A percentile compares a stretch with the other conserved stretches of the same genome.
phyloP scores from a whole-genome alignment of 805 yeast genomes.

The Kluyveromyces starmeri region DNA sequence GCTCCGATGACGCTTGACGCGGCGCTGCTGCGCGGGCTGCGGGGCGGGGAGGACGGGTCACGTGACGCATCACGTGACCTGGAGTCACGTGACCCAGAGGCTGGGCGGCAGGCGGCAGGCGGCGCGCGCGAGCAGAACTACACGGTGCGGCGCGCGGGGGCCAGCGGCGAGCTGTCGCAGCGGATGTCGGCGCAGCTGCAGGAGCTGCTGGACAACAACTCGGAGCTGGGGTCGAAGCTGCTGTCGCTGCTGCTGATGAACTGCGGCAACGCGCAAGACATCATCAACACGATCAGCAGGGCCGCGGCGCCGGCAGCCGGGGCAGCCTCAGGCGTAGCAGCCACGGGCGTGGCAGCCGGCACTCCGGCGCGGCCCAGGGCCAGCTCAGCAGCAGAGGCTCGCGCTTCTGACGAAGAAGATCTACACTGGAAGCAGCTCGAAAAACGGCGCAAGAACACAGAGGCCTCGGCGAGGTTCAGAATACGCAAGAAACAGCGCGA shows the following conservation, averaged over 20 bases:
- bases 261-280: constrained; percentile 23
- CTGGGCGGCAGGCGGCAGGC: too few relatives aligned
- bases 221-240: constrained; percentile 25
- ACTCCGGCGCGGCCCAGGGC: too few relatives aligned
- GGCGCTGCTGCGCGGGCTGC: too few relatives aligned
- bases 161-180: too few relatives aligned
- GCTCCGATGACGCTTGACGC: too few relatives aligned
- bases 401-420: constrained; percentile 4
- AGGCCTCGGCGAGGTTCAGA: constrained; percentile 90
- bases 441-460: constrained; percentile 82
- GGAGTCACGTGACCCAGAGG: too few relatives aligned
- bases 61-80: too few relatives aligned
- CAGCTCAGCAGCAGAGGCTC: constrained; percentile 1
- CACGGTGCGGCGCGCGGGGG: too few relatives aligned
- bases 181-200: constrained; percentile 17
- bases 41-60: too few relatives aligned
- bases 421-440: constrained; percentile 33
- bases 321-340: background rate
- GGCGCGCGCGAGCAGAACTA: background rate
- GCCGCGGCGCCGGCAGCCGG: constrained; percentile 7
- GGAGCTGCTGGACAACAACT: constrained; percentile 19
- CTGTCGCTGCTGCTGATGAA: constrained; percentile 24
- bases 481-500: constrained; percentile 32
- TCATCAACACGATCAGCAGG: constrained; percentile 22
- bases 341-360: background rate